Evolutionary conservation across 495 filamentous ascomycete species (phyloP).

Genomic region (Neurospora hispaniola): DNA sequence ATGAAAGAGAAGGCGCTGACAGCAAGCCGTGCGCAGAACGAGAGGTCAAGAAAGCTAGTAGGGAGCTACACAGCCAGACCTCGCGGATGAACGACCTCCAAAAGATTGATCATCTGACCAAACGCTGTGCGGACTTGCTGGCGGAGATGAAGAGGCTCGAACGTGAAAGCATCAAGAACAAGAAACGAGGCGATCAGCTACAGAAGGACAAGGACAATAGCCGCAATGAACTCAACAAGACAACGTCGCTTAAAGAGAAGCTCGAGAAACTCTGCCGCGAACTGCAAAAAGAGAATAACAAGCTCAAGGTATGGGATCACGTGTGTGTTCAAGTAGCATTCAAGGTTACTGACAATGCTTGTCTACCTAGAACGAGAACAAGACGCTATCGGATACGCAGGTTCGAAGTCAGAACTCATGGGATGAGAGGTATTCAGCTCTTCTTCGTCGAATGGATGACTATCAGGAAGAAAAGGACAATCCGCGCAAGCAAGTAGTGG

Average conservation of each 20-base stretch:
- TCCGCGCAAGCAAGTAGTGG: conserved; percentile 58
- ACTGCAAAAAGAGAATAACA: conserved; percentile 90
- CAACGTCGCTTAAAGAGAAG: conserved; percentile 79
- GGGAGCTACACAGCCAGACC: conserved; percentile 73
- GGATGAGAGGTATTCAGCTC: conserved; percentile 67
- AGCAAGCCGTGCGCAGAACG: conserved; percentile 30
- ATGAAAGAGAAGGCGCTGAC: conserved; percentile 12
- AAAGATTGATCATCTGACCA: conserved; percentile 78
- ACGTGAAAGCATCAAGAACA: conserved; percentile 86
- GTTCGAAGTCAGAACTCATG: conserved; percentile 71
- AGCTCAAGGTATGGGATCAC: conserved; percentile 64
- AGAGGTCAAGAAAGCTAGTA: conserved; percentile 82
- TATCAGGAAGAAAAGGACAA: conserved; percentile 69
- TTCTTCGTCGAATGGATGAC: conserved; percentile 71
- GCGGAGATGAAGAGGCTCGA: conserved; percentile 91
- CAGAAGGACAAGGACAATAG: conserved; percentile 94
- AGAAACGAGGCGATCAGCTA: conserved; percentile 86
- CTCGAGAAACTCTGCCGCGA: conserved; percentile 90
- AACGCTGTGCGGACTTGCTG: conserved; percentile 81
- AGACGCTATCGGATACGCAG: conserved; percentile 72
- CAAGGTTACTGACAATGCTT: neutral
- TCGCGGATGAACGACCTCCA: conserved; percentile 62
- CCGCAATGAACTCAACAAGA: conserved; percentile 78
- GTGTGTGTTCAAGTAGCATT: neutral
- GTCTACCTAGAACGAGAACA: conserved; percentile 69